These are phyloP conservation scores for Neonectria sp. DNA, from an alignment of 2,329 filamentous ascomycete genomes.

Conservation along the genomic window DNA sequence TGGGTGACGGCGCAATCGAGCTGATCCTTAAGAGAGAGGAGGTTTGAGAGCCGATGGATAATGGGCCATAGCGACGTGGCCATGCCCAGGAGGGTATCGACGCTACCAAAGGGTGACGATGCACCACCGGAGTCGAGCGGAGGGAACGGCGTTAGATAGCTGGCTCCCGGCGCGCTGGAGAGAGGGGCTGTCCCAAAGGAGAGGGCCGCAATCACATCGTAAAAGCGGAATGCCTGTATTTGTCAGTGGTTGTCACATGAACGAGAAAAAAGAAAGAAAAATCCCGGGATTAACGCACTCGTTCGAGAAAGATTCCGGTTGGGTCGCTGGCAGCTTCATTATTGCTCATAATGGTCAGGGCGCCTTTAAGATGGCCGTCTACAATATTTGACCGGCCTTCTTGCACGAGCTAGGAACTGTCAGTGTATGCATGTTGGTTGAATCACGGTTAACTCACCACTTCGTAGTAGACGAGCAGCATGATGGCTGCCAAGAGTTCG, in stretches of 20 bases:
- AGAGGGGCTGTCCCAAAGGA: conserved; percentile 73
- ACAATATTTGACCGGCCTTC: conserved; percentile 72
- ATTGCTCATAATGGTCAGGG: conserved; percentile 72
- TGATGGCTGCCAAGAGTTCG: conserved; percentile 73
- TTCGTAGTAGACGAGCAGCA: conserved; percentile 75
- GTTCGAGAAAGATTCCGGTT: conserved; percentile 71
- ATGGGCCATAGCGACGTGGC: conserved; percentile 75
- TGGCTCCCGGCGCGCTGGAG: conserved; percentile 63
- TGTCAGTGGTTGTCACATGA: conserved; percentile 41
- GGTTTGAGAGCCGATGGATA: conserved; percentile 72
- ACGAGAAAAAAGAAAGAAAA: background rate
- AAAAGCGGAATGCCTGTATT: conserved; percentile 73
- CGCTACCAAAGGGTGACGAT: conserved; percentile 65
- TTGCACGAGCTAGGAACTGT: conserved; percentile 68
- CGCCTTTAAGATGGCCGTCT: conserved; percentile 73
- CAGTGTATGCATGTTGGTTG: conserved; percentile 10
- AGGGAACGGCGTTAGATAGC: conserved; percentile 63
- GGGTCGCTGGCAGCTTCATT: conserved; percentile 62
- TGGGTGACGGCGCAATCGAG: conserved; percentile 61
- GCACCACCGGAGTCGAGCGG: conserved; percentile 60
- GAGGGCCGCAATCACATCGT: conserved; percentile 75
- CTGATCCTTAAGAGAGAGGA: conserved; percentile 67
- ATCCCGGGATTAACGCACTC: conserved; percentile 57
- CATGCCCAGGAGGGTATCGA: conserved; percentile 74
- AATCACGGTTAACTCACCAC: conserved; percentile 62